Evolutionary conservation across 2,329 filamentous ascomycete species (phyloP).

Genomic region (Talaromyces sp.): DNA sequence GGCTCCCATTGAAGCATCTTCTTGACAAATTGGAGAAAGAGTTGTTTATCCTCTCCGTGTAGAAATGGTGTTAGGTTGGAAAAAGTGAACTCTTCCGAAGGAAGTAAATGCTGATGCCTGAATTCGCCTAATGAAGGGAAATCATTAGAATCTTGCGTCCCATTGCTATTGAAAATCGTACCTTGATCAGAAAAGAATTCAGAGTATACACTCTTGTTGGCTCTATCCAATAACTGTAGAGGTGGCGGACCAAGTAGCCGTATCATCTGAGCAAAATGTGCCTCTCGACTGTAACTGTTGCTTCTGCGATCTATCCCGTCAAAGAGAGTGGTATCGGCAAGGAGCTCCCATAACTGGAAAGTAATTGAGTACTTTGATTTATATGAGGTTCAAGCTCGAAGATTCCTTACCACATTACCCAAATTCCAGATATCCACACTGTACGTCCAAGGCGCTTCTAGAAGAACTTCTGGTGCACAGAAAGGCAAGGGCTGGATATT

Average conservation of each 20-base stretch:
- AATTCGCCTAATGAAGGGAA: conserved; percentile 21
- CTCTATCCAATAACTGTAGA: conserved; percentile 16
- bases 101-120: conserved; percentile 24
- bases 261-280: conserved; percentile 27
- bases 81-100: conserved; percentile 21
- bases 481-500: conserved; percentile 36
- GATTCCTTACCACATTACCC: conserved; percentile 25
- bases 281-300: conserved; percentile 23
- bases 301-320: conserved; percentile 23
- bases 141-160: neutral
- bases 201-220: conserved; percentile 7
- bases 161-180: conserved; percentile 12
- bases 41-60: conserved; percentile 30
- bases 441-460: conserved; percentile 30
- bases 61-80: conserved; percentile 23
- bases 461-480: conserved; percentile 30
- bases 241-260: conserved; percentile 26
- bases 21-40: conserved; percentile 31
- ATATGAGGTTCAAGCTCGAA: neutral
- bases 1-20: conserved; percentile 36
- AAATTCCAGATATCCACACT: conserved; percentile 37
- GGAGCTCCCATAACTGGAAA: conserved; percentile 32
- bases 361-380: neutral
- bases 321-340: conserved; percentile 30
- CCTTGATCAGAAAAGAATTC: conserved; percentile 20